Base-by-base conservation (phyloP, 192 early-diverging fungal species). In the Mortierella claussenii region DNA sequence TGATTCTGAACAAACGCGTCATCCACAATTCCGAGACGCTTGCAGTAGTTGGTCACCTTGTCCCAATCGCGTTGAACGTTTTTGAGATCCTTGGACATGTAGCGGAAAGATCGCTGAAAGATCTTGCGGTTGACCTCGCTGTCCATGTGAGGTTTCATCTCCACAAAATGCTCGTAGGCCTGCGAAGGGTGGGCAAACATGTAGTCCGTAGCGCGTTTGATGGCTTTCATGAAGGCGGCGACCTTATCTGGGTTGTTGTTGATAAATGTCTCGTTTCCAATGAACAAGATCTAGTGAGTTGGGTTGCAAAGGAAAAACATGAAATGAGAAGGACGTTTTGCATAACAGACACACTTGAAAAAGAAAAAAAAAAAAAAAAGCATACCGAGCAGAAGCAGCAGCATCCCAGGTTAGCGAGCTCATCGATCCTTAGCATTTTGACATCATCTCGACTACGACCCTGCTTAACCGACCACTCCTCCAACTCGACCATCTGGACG, bases 21-120 rank as follows among this genome's bases (percentile, higher is more conserved):
- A 15, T 89, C 80, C 15, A 88, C 82, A 43, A 89, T 83, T 15
- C 69, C 84, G 23, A 89, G 81, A 20, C 82, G 78, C 76, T 87
- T 88, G 76, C 69, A 79, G 59, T 87, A 88, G 36, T 79, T 80
- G 55, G 87, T 87, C 11, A 89, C 88, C 69, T 89, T 89, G 65
- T 81, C 81, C 88, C 88, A 89, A 60, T 88, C 87, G 20, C 88
- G 82, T 44, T 82, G 80, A 7, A 89, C 86, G 58, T 89, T 89
- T 79, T 86, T 78, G 44, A 83, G 27, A 37, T 83, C 79, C 26
- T 57, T 61, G 17, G 88, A 89, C 71, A 90, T 87, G 81, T 89
- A 90, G 23, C 80, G 78, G 69, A 88, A 81, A 5, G 84, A 86
- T 20, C 88, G 76, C 42, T 89, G 81, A 63, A 79, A 90, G 68